Evolutionary conservation across 2,329 filamentous ascomycete genomes (phyloP).

Genomic region (Dactylellina haptotyla): DNA sequence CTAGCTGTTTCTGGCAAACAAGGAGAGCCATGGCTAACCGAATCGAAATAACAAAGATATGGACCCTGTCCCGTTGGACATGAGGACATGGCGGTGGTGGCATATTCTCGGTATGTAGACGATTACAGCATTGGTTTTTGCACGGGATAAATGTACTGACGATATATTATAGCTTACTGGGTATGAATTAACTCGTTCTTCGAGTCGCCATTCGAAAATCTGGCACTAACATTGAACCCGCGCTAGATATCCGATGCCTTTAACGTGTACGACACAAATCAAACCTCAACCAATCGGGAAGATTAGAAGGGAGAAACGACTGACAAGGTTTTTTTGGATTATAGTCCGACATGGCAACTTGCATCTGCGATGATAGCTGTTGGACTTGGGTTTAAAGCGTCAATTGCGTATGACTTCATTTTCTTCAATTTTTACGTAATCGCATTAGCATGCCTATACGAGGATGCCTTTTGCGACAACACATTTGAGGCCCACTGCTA

Average conservation of each 20-base stretch:
- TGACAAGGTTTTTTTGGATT: conserved; percentile 11
- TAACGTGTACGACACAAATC: conserved; percentile 36
- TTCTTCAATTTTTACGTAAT: conserved; percentile 55
- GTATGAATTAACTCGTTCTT: conserved; percentile 11
- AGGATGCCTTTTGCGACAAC: conserved; percentile 32
- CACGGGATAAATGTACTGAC: conserved; percentile 39
- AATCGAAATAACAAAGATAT: conserved; percentile 41
- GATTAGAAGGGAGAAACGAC: neutral
- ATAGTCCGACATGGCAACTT: conserved; percentile 51
- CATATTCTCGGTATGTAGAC: conserved; percentile 59
- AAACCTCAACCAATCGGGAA: conserved; percentile 1
- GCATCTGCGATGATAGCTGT: conserved; percentile 52
- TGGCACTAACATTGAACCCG: conserved; percentile 15
- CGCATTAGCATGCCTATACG: neutral
- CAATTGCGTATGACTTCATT: conserved; percentile 54
- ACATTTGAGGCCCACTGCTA: conserved; percentile 37
- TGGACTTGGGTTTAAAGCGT: conserved; percentile 51
- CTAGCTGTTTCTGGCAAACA: conserved; percentile 12
- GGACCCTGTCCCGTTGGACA: conserved; percentile 60
- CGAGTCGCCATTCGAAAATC: neutral
- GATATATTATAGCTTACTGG: conserved; percentile 39
- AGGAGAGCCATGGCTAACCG: conserved; percentile 47
- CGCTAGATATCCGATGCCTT: conserved; percentile 51
- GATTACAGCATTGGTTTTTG: conserved; percentile 8
- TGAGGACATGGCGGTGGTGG: conserved; percentile 65